A percentile compares a stretch with the other conserved stretches of the same genome.
phyloP scores from a whole-genome alignment of 2,329 filamentous ascomycete genomes.

The Sporothrix pseudoabietina region DNA sequence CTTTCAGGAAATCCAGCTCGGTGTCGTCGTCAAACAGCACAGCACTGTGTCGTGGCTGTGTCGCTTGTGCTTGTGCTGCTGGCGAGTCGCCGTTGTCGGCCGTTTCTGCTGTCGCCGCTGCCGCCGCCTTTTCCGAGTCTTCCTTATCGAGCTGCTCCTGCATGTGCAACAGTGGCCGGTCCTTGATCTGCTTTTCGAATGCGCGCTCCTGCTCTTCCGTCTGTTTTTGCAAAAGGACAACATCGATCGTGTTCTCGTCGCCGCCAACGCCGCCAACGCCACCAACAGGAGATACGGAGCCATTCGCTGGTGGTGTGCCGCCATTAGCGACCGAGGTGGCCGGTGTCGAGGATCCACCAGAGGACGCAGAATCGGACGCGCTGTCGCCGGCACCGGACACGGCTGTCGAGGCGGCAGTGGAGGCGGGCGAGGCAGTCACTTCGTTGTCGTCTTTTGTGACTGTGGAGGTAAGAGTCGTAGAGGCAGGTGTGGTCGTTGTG shows the following conservation, averaged over 20 bases:
- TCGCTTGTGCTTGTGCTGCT: conserved; percentile 29
- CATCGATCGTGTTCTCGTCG: conserved; percentile 56
- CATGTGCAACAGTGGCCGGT: conserved; percentile 85
- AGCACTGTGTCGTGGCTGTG: conserved; percentile 61
- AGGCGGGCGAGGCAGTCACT: not conserved
- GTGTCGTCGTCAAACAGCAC: conserved; percentile 84
- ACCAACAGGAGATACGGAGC: not conserved
- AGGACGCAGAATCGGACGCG: conserved; percentile 22
- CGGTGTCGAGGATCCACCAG: conserved; percentile 15
- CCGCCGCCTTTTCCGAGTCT: conserved; percentile 58
- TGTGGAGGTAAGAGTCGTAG: not conserved
- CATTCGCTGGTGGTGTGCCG: conserved; percentile 29
- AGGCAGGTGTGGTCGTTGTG: not conserved
- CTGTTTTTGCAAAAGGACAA: conserved; percentile 70
- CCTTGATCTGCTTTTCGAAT: conserved; percentile 84
- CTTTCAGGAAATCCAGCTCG: conserved; percentile 76
- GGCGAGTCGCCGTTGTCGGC: not conserved
- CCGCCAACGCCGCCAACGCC: no score
- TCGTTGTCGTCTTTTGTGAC: conserved; percentile 26
- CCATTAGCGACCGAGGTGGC: conserved; percentile 26
- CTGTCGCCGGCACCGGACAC: not conserved
- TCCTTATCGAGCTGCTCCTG: conserved; percentile 89
- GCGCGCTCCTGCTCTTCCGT: conserved; percentile 83
- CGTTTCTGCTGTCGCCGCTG: conserved; percentile 28
- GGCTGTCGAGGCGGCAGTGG: conserved; percentile 1